Base-by-base conservation (phyloP, 257 asterid species). In the Nyctanthes arbortristis region DNA sequence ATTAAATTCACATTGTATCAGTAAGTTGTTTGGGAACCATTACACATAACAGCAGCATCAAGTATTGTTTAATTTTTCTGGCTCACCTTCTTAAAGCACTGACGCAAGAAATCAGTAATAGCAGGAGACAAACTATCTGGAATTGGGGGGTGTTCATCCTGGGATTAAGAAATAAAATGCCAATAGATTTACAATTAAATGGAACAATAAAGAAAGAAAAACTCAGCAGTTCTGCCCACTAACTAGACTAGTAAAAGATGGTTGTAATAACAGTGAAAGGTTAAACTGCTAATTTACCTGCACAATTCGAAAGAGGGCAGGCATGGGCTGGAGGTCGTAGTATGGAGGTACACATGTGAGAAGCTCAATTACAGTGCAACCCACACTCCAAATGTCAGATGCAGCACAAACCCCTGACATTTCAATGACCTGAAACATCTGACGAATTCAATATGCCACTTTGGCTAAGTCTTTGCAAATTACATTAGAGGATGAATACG, bases 361-460 rank as follows among this genome's bases (percentile, higher is more conserved):
- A 74, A 94, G 95, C 81, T 94, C 99, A 79, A 94, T 94, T 69
- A 89, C 97, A 25, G 99, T 94, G 84, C 97, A 94, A 77, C 99
- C 97, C 54, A 94, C 99, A 84, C 99, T 91, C 99, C 99, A 94
- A 75, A 94, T 91, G 80, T 94, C 99, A 69, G 99, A 94, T 74
- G 99, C 99, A 56, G 99, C 96, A 86, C 99, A 89, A 76, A 94
- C 99, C 80, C 99, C 99, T 9, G 99, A 94, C 99, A 94, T 88
- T 78, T 91, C 97, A 81, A 94, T 91, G 71, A 91, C 99, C 99
- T 94, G 85, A 70, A 77, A 76, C 61, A 32, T 45, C 35, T 40
- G 29, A 31, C 61, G n/a, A n/a, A n/a, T n/a, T n/a, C 8, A 64
- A 47, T 69, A 71, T 39, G 72, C 60, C n/a, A 65, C 35, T 71